phyloP scores from a whole-genome alignment of 176 grass and related monocot species.

The Eragrostis nindensis region DNA sequence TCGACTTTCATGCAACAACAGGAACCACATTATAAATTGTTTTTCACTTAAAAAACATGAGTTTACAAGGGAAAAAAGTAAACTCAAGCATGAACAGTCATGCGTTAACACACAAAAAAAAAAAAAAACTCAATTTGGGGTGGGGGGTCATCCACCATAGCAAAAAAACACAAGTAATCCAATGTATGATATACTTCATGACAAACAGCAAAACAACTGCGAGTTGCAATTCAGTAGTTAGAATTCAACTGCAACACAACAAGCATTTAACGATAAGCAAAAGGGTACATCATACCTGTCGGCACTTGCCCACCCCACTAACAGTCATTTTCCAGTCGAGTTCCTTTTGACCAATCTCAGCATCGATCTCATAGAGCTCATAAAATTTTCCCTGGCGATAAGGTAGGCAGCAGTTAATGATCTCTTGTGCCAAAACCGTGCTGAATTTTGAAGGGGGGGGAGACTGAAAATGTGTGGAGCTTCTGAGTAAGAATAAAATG shows the following conservation, averaged over 20 bases:
- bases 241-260: constrained; percentile 24
- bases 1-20: constrained; percentile 2
- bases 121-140: too few species aligned
- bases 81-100: background rate
- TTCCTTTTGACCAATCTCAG: constrained; percentile 90
- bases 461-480: too few species aligned
- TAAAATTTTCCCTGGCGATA: constrained; percentile 89
- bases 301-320: constrained; percentile 92
- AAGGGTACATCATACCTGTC: constrained; percentile 63
- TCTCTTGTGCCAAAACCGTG: constrained; percentile 14
- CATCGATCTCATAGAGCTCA: constrained; percentile 95
- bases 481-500: too few species aligned
- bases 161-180: background rate
- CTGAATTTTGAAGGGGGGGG: too few species aligned
- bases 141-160: too few species aligned
- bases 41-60: background rate
- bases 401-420: constrained; percentile 32
- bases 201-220: background rate
- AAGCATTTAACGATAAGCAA: constrained; percentile 37
- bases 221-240: constrained; percentile 17
- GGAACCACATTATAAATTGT: constrained; percentile 1
- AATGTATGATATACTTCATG: constrained; percentile 9
- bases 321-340: constrained; percentile 99
- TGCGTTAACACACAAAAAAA: too few species aligned
- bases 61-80: too few species aligned